Base-by-base conservation (phyloP, 768 basidiomycete species). In the Boletus rubroflammeus region DNA sequence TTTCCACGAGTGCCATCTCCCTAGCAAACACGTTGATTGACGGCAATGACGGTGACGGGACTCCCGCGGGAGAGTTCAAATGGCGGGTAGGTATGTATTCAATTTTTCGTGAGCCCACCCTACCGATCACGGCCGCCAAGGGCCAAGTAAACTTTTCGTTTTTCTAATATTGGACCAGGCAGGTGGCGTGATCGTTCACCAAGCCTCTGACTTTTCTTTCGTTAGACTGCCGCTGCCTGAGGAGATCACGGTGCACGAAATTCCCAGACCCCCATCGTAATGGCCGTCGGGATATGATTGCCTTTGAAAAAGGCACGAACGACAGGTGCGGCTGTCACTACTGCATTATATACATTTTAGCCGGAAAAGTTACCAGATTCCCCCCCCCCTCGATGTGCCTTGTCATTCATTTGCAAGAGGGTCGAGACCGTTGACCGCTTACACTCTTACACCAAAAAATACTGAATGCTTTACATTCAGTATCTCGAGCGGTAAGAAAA, bases 111-210 rank as follows among this genome's bases (percentile, higher is more conserved):
- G 32, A n/a, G 36, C 21, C 36, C 6, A 29, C 43, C 45, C 49
- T 41, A 25, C n/a, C 38, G 41, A 50, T 23, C 29, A 32, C 21
- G 0, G 29, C 26, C 19, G 21, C 45, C 7, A 32, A 38, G 25
- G 29, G 38, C 3, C 23, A 45, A 23, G 21, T 25, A 42, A n/a
- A 31, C 34, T 52, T 26, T 45, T 44, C 19, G 38, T 45, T 61
- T 61, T 56, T 61, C 42, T 59, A 60, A 60, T 55, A 9, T n/a
- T n/a, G n/a, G 31, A 28, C 21, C 7, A 31, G n/a, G 54, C 51
- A 29, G 14, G 6, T 25, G n/a, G 45, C 31, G 42, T 49, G 36
- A 2, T 14, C 17, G 23, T 36, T 51, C 34, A 41, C 36, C 6
- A 15, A 11, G 26, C 26, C 28, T 39, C 42, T 6, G 13, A 3